Conservation (phyloP, 1,284 basidiomycete genomes). For the Anthracocystis panici-leucophaei region DNA sequence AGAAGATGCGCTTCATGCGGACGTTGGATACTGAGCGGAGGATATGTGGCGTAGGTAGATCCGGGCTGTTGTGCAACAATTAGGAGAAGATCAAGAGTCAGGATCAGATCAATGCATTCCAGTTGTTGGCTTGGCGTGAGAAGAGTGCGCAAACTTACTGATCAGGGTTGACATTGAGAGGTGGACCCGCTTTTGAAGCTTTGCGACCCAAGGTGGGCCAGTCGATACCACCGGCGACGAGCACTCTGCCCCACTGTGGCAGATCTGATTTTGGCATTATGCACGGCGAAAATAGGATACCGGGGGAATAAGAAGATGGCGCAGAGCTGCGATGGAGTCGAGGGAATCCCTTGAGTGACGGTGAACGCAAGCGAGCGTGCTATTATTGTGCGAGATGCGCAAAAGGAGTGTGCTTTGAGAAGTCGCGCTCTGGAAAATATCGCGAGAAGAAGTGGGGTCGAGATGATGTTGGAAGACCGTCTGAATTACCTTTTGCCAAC, state of each 20-base stretch:
- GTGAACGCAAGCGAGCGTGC: too few relatives aligned
- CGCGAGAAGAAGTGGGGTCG: too few relatives aligned
- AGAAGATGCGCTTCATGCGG: slow-evolving; percentile 52
- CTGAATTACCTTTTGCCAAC: too few relatives aligned
- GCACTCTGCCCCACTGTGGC: slow-evolving; percentile 72
- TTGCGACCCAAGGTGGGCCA: slow-evolving; percentile 74
- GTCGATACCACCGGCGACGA: slow-evolving; percentile 86
- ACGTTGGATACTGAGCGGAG: slow-evolving; percentile 87
- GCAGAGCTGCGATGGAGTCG: too few relatives aligned
- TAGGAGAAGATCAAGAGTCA: neutral
- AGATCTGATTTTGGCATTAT: slow-evolving; percentile 38
- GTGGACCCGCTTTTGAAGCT: slow-evolving; percentile 39
- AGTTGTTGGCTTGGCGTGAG: neutral
- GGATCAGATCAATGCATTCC: neutral
- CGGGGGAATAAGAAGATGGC: too few relatives aligned
- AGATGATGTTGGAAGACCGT: too few relatives aligned
- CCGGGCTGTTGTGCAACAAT: slow-evolving; percentile 73
- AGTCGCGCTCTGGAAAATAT: too few relatives aligned
- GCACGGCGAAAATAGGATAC: neutral
- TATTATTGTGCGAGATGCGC: too few relatives aligned
- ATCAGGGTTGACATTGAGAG: slow-evolving; percentile 39
- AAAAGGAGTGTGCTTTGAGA: too few relatives aligned
- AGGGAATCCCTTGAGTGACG: too few relatives aligned
- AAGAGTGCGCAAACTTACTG: slow-evolving; percentile 24
- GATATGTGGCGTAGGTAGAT: slow-evolving; percentile 86